Base-by-base conservation (phyloP, 805 yeast species). In the Hanseniaspora thailandica region DNA sequence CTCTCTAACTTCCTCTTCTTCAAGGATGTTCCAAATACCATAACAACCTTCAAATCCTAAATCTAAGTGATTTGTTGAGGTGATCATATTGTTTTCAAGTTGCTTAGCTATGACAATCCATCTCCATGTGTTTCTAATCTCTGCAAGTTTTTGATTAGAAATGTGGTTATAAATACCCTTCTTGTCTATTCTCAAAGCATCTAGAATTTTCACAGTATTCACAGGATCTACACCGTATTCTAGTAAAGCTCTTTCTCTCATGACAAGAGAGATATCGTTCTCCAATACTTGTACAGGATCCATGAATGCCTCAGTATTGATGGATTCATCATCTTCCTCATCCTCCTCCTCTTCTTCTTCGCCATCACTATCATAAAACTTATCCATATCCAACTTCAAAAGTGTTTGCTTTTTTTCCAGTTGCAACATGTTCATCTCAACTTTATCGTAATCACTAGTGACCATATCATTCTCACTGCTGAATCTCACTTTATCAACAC, bases 31-130 rank as follows among this genome's bases (percentile, higher is more conserved):
- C 98, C 97, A 90, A 34, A 90, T 79, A 9, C 95, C 95, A 26
- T 80, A 66, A 2, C 90, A 94, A 6, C 98, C 98, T 58, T 84
- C 82, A 63, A 78, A 88, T 1, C 95, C 89, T 31, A 90, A 72
- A 62, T 90, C 96, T 36, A 86, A 69, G 17, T 77, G 81, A 23
- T 79, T 80, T 5, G 83, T 74, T 2, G 77, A 70, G 84, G 86
- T 82, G 1, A 82, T 70, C 0, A 86, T 83, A 47, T 80, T 76
- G 19, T 74, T 75, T 4, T 80, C 79, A 1, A 85, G 74, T 40
- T 76, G 78, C 52, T 78, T 75, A 0, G 94, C 86, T 48, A 85
- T 76, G 1, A 79, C 76, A 31, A 90, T 68, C 97, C 97, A 90
- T 62, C 83, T 81, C 97, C 97, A 90, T 0, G 95, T 83, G 59